phyloP scores from a whole-genome alignment of 345 rosid species.

The Pelargonium nanum region DNA sequence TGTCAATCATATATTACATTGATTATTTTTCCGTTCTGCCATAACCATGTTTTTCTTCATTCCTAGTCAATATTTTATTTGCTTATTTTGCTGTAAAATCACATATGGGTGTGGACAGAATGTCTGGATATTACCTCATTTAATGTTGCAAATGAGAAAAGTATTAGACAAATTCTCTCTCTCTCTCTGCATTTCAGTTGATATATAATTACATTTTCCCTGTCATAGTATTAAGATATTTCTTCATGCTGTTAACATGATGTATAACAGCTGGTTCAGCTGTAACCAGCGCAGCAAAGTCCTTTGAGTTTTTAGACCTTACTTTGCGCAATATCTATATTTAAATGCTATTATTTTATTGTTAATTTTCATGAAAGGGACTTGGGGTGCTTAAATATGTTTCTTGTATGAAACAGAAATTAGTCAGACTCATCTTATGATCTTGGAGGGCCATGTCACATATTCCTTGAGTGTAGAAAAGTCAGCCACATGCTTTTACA shows the following conservation, averaged over 20 bases:
- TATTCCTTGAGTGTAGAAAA: slow-evolving; percentile 41
- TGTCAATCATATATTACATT: background rate
- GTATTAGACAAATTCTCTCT: too few species aligned
- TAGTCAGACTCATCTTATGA: slow-evolving; percentile 26
- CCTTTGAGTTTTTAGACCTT: background rate
- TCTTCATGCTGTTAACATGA: background rate
- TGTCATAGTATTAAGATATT: background rate
- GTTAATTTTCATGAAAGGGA: background rate
- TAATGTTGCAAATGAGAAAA: background rate
- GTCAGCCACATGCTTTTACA: slow-evolving; percentile 37
- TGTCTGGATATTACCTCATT: background rate
- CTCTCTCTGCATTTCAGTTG: too few species aligned
- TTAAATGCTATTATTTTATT: background rate
- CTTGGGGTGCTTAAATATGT: slow-evolving; percentile 7
- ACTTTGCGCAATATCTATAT: background rate
- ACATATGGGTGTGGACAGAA: background rate
- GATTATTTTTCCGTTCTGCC: background rate
- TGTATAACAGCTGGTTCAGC: background rate
- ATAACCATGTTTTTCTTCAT: background rate
- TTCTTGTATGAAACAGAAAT: slow-evolving; percentile 27
- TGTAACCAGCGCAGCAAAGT: too few species aligned
- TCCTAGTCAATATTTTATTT: background rate
- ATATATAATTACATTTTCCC: background rate
- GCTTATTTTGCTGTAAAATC: background rate
- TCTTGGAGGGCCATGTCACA: slow-evolving; percentile 40